These are phyloP conservation scores for Blastocystis sp. DNA, from an alignment of 352 stramenopile species.

Conservation along the genomic window DNA sequence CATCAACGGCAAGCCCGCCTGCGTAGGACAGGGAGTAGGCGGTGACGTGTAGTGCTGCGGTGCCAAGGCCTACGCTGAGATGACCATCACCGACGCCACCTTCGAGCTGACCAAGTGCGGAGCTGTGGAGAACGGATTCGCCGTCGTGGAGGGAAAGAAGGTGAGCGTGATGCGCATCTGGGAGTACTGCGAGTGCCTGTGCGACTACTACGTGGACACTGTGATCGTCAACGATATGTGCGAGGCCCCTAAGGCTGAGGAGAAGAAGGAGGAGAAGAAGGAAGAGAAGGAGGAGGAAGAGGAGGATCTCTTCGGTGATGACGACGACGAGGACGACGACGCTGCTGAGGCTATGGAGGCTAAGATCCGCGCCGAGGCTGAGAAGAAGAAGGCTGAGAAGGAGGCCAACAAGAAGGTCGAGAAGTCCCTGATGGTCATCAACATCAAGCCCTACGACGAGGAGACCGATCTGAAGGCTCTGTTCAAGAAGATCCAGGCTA, in stretches of 20 bases:
- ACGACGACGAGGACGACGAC: conserved; percentile 41
- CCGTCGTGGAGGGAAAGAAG: conserved; percentile 41
- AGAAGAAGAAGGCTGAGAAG: conserved; percentile 51
- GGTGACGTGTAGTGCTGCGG: background rate
- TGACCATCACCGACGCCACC: conserved; percentile 25
- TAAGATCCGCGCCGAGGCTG: conserved; percentile 47
- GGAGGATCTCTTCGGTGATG: background rate
- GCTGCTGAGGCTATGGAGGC: conserved; percentile 32
- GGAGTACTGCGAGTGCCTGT: conserved; percentile 31
- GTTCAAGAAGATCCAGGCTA: conserved; percentile 21
- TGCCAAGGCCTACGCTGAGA: background rate
- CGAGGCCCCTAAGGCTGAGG: background rate
- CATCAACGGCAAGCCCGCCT: conserved; percentile 47
- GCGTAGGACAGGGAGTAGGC: background rate
- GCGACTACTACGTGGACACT: background rate
- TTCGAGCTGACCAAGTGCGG: background rate
- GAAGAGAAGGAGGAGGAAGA: conserved; percentile 47
- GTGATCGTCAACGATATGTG: background rate
- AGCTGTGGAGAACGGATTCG: conserved; percentile 21
- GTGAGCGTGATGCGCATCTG: conserved; percentile 27
- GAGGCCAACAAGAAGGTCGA: conserved; percentile 8
- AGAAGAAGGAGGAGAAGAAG: conserved; percentile 42
- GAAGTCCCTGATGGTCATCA: background rate
- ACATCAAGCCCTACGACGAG: conserved; percentile 45
- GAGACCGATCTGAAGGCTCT: conserved; percentile 52